Base-by-base conservation (phyloP, 305 asterid genomes). In the Solanum chacoense region DNA sequence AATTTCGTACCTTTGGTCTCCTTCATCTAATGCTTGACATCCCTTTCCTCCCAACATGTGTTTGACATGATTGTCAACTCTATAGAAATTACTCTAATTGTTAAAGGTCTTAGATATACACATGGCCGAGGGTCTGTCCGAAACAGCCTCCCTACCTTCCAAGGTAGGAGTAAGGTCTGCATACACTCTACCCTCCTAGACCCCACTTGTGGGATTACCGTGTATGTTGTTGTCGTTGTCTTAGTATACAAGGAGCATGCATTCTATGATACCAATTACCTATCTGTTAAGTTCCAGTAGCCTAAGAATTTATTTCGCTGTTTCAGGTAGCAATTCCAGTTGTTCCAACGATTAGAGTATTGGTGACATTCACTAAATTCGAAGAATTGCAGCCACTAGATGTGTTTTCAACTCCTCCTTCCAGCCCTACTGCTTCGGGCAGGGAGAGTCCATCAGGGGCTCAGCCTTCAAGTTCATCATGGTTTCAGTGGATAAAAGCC, bases 401-500 rank as follows among this genome's bases (percentile, higher is more conserved):
- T 38, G 99, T 95, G 90, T 96, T 95, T 78, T 89, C 95, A 18
- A 96, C 99, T 10, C 99, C 99, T 45, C 99, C 99, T 75, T 94
- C 99, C 20, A 97, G 99, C 50, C 99, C 99, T 86, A 90, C 94
- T 65, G 91, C 91, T 32, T 91, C 91, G 11, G 91, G 90, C 89
- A 91, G 78, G 88, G 98, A 95, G 87, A 93, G 94, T 93, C 93
- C 98, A 5, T 18, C 92, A 20, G 87, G 89, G 85, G n/a, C 35
- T 59, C 96, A 91, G 88, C 22, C 98, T n/a, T 91, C 98, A 14
- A 93, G 89, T 88, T 93, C 99, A 14, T 96, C 99, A 35, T 97
- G 99, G 99, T 97, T 97, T 93, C 99, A 95, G 89, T 97, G 99
- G 99, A 95, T 96, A 88, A 97, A 97, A 92, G 88, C 96, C 89